phyloP scores from a whole-genome alignment of 2,329 filamentous ascomycete genomes.

The Trichophyton mentagrophytes region DNA sequence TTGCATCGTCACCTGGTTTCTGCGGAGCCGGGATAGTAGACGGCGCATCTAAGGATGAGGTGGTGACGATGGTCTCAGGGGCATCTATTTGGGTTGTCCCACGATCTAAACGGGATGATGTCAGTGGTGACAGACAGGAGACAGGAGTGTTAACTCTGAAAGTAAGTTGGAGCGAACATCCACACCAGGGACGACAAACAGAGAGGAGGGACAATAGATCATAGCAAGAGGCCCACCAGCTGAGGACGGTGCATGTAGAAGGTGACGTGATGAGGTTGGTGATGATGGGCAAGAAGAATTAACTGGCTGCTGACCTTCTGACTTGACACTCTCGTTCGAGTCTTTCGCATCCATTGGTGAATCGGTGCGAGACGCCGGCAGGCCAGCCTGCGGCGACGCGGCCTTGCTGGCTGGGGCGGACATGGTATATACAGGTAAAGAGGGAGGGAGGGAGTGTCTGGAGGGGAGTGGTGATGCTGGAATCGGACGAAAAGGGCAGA shows the following conservation, averaged over 20 bases:
- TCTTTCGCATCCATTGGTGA: constrained; percentile 35
- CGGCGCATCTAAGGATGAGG: constrained; percentile 45
- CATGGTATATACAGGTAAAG: constrained; percentile 18
- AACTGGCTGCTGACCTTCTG: constrained; percentile 25
- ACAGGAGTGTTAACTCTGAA: not conserved
- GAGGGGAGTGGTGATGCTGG: constrained; percentile 10
- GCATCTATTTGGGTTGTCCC: constrained; percentile 14
- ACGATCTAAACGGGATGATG: constrained; percentile 12
- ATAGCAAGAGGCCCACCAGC: not conserved
- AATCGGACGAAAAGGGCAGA: constrained; percentile 6
- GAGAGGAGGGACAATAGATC: not conserved
- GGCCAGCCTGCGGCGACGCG: constrained; percentile 21
- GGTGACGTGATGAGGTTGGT: not conserved
- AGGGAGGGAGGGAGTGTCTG: not conserved
- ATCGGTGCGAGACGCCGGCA: constrained; percentile 23
- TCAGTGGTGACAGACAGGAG: not conserved
- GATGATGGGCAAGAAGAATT: too few species aligned
- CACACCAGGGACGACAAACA: not conserved
- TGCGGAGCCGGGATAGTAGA: constrained; percentile 60
- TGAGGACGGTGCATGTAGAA: not conserved
- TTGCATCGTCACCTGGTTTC: constrained; percentile 32
- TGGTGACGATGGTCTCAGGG: constrained; percentile 34
- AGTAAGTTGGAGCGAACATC: not conserved
- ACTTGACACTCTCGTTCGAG: constrained; percentile 19
- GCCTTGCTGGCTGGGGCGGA: constrained; percentile 30